Percentiles rank a stretch among this genome's conserved stretches.
Conservation (phyloP, 2,329 filamentous ascomycete species). For the Lachnellula occidentalis region DNA sequence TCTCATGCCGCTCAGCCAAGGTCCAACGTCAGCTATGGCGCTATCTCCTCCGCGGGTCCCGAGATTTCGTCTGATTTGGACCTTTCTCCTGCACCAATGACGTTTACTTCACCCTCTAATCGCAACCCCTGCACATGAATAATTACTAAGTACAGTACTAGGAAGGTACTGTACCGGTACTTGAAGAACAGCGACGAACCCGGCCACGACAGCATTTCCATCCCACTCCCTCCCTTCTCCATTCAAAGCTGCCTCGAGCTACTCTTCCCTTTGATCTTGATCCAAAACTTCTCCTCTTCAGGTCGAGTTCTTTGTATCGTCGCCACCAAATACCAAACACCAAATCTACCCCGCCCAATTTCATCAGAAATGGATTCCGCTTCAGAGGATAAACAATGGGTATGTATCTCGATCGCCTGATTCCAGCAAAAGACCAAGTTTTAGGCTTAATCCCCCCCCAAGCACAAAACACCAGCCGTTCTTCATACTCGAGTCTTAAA, state of each 20-base stretch:
- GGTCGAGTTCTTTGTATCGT: background rate
- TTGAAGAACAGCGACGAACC: background rate
- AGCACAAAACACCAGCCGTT: constrained; percentile 2
- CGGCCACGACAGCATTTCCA: background rate
- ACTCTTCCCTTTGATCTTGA: background rate
- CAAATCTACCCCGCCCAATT: background rate
- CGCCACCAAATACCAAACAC: background rate
- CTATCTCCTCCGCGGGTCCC: background rate
- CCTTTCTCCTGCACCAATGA: background rate
- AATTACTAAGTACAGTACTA: no score
- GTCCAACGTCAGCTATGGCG: background rate
- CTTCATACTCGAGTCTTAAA: background rate
- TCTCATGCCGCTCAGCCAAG: background rate
- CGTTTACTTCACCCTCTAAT: background rate
- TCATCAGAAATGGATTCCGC: constrained; percentile 19
- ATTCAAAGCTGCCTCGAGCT: background rate
- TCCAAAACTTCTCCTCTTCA: background rate
- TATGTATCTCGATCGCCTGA: constrained; percentile 27
- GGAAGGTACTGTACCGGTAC: no score
- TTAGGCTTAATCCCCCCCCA: background rate
- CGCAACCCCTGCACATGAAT: background rate
- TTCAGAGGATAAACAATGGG: constrained; percentile 45
- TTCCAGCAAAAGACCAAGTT: constrained; percentile 7
- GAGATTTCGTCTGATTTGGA: background rate
- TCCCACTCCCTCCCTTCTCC: background rate